Conservation (phyloP, 2,329 filamentous ascomycete genomes). For the Trichoderma simmonsii region DNA sequence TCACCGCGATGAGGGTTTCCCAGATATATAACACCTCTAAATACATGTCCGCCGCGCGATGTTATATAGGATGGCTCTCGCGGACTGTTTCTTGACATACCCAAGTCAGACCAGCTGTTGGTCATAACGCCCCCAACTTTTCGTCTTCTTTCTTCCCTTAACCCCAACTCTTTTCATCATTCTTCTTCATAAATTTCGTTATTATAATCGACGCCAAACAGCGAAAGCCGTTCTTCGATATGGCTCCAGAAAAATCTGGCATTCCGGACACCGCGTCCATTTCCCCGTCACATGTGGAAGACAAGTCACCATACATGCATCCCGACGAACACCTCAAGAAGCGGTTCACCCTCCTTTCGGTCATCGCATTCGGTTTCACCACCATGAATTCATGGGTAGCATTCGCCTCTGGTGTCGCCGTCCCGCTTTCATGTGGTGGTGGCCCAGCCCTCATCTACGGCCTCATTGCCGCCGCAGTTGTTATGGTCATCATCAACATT, state of each 20-base stretch:
- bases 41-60: background rate
- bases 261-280: conserved; percentile 1
- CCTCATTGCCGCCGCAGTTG: conserved; percentile 23
- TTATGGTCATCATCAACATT: conserved; percentile 26
- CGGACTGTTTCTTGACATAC: background rate
- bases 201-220: background rate
- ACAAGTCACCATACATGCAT: conserved; percentile 19
- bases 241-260: background rate
- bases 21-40: background rate
- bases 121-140: background rate
- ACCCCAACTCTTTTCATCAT: background rate
- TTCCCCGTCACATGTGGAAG: conserved; percentile 20
- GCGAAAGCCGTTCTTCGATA: background rate
- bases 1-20: background rate
- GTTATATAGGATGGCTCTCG: background rate
- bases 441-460: conserved; percentile 28
- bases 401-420: conserved; percentile 26
- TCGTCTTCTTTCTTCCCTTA: background rate
- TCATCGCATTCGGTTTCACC: conserved; percentile 28
- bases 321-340: conserved; percentile 23
- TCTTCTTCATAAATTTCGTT: background rate
- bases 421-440: conserved; percentile 26
- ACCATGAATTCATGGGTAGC: conserved; percentile 29
- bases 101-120: background rate
- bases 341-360: conserved; percentile 27